Base-by-base conservation (phyloP, 2,329 filamentous ascomycete species). In the Corinectria fuckeliana region DNA sequence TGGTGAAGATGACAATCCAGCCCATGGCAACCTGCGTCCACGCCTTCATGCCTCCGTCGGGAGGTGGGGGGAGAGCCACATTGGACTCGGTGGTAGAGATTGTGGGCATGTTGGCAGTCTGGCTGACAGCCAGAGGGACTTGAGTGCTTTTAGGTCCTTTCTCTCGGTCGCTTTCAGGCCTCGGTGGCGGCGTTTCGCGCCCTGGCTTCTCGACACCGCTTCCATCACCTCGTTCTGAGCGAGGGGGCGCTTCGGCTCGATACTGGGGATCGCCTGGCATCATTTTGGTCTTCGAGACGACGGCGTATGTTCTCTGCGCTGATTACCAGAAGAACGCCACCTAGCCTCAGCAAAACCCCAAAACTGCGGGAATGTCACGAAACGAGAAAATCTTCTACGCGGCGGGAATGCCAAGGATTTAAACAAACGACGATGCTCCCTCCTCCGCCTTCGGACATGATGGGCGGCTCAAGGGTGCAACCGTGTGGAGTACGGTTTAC, bases 1-100 rank as follows among this genome's bases (percentile, higher is more conserved):
- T 77, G 4, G 75, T 72, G 32, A 80, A 77, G 14, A 79, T 74
- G 49, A 78, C 72, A 6, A 79, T 72, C 71, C 75, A 79, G 6
- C 73, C 77, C 68, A 75, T 72, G 6, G 69, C 68, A 2, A 78
- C 77, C 61, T 78, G 76, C 0, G 71, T 70, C 77, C 77, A 79
- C 13, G 72, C 74, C 13, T 49, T 48, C 14, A 68, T 30, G 21
- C 71, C 71, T 2, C 69, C 70, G 14, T 73, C 70, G 1, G 71
- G 71, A 3, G 71, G 70, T 6, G 63, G 59, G 18, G 55, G 59
- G 4, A 58, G 45, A 20, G 30, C 44, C 41, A 25, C 41, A 48
- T 39, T 45, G 16, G 58, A 53, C 23, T 58, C 45, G 42, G 36
- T 53, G 2, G 49, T 56, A 5, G 48, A 34, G 42, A 49, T 34